A percentile compares a stretch with the other conserved stretches of the same genome.
Evolutionary conservation across 495 filamentous ascomycete genomes (phyloP).

Genomic region (Aspergillus mulundensis): DNA sequence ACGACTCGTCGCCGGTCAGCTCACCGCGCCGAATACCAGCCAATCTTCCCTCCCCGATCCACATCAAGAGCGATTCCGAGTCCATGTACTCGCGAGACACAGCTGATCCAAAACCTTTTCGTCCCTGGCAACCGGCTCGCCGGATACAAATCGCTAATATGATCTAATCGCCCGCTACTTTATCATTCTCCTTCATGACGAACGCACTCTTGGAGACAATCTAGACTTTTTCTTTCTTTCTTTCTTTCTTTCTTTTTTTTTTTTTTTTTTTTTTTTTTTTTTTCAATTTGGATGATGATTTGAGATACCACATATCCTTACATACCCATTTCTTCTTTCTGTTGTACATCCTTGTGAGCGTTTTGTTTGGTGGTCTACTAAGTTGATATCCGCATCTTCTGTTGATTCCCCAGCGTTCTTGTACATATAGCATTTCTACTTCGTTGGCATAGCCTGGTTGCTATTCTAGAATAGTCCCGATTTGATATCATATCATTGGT

Average conservation of each 20-base stretch:
- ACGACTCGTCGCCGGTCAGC: slow-evolving; percentile 11
- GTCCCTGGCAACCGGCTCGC: slow-evolving; percentile 13
- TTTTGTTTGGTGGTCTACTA: background rate
- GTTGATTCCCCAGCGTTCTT: slow-evolving; percentile 8
- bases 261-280: background rate
- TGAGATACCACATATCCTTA: background rate
- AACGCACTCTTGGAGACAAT: background rate
- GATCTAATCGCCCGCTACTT: slow-evolving; percentile 7
- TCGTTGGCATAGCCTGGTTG: background rate
- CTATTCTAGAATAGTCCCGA: background rate
- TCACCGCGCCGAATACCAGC: slow-evolving; percentile 11
- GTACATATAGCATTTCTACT: background rate
- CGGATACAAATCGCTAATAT: slow-evolving; percentile 17
- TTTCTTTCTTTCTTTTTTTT: background rate
- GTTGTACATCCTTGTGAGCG: background rate
- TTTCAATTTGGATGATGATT: background rate
- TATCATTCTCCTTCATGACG: background rate
- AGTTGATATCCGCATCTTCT: background rate
- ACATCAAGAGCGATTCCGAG: slow-evolving; percentile 18
- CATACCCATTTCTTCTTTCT: background rate
- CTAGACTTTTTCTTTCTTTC: background rate
- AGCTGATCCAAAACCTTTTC: slow-evolving; percentile 7
- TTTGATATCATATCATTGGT: background rate
- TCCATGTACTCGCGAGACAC: background rate
- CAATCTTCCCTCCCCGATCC: background rate